Conservation (phyloP, 441 rosid species). For the Lepidium campestre region DNA sequence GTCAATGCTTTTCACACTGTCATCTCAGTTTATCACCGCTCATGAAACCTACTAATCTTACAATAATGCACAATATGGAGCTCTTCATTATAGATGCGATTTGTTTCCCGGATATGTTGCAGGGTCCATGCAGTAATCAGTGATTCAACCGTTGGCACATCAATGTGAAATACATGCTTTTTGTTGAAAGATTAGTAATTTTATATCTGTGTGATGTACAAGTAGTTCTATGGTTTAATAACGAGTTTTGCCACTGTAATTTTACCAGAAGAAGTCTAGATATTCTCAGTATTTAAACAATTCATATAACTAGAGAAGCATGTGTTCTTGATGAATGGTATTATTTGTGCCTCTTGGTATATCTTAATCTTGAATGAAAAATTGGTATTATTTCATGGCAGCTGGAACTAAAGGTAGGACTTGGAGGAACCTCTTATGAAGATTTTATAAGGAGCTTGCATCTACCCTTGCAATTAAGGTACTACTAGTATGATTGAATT, state of each 20-base stretch:
- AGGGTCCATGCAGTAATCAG: not conserved
- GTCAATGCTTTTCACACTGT: not conserved
- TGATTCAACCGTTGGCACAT: not conserved
- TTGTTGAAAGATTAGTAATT: not conserved
- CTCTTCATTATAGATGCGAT: not conserved
- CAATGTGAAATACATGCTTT: not conserved
- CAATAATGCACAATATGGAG: not conserved
- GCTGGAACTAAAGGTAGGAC: constrained; percentile 86
- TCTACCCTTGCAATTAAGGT: constrained; percentile 89
- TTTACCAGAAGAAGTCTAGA: not conserved
- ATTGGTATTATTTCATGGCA: constrained; percentile 26
- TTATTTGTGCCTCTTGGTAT: no score
- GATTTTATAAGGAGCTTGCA: constrained; percentile 80
- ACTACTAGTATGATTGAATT: constrained; percentile 2
- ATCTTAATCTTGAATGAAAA: not conserved
- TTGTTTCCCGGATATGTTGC: not conserved
- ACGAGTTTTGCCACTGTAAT: not conserved
- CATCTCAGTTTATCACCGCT: not conserved
- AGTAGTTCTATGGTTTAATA: no score
- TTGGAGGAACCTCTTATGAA: constrained; percentile 93
- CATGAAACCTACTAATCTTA: not conserved
- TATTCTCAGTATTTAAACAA: not conserved
- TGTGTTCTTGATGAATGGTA: no score
- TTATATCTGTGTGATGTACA: not conserved
- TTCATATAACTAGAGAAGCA: no score